A percentile compares a stretch with the other conserved stretches of the same genome.
Conservation (phyloP, 768 basidiomycete genomes). For the Mycena indigotica region DNA sequence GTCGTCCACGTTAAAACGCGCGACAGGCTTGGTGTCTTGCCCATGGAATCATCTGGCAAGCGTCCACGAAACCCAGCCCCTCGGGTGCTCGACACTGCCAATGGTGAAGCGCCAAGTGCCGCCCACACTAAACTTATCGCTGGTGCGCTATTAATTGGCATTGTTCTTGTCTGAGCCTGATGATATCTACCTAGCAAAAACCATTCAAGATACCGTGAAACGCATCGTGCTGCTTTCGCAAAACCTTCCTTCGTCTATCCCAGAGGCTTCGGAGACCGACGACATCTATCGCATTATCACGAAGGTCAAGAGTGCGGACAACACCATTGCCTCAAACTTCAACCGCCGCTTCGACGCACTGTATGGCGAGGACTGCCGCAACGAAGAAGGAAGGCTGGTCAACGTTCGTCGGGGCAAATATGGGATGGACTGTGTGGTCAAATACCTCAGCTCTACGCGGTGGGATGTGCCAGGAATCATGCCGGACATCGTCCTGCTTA, state of each 20-base stretch:
- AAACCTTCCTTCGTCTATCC: neutral
- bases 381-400: constrained; percentile 7
- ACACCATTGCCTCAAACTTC: constrained; percentile 13
- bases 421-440: constrained; percentile 6
- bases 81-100: neutral
- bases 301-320: constrained; percentile 3
- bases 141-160: neutral
- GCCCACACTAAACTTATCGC: neutral
- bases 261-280: neutral
- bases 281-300: constrained; percentile 15
- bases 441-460: constrained; percentile 14
- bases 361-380: constrained; percentile 19
- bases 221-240: neutral
- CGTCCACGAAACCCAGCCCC: neutral
- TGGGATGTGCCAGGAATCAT: constrained; percentile 5
- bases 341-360: constrained; percentile 20
- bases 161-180: neutral
- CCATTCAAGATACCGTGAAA: neutral
- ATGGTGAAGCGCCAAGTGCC: neutral
- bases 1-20: neutral
- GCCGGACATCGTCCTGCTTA: constrained; percentile 10
- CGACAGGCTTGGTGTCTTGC: neutral
- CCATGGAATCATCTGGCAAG: no score
- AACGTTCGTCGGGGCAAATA: constrained; percentile 11
- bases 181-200: no score